Evolutionary conservation across 495 filamentous ascomycete species (phyloP).

Genomic region (Aspergillus funiculosus): DNA sequence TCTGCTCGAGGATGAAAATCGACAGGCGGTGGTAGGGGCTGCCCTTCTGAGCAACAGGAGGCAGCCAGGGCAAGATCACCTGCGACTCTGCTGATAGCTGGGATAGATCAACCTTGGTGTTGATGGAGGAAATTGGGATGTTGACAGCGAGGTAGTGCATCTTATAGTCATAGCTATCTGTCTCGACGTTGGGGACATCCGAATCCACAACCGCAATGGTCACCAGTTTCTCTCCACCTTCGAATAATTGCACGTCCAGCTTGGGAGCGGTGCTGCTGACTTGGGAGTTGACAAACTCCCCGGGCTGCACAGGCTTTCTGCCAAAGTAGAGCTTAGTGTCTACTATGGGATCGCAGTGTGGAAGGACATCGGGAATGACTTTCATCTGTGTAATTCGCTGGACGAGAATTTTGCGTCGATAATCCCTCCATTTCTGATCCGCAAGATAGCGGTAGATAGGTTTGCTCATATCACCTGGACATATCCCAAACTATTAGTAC

Average conservation of each 20-base stretch:
- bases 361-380: slow-evolving; percentile 89
- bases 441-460: slow-evolving; percentile 92
- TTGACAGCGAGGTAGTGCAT: slow-evolving; percentile 81
- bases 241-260: slow-evolving; percentile 78
- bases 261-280: slow-evolving; percentile 64
- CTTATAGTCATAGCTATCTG: slow-evolving; percentile 70
- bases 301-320: slow-evolving; percentile 59
- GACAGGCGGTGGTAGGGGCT: slow-evolving; percentile 83
- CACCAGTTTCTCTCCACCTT: slow-evolving; percentile 71
- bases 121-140: slow-evolving; percentile 52
- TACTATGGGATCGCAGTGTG: slow-evolving; percentile 68
- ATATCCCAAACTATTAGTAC: neutral
- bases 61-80: slow-evolving; percentile 72
- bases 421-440: slow-evolving; percentile 78
- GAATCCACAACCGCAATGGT: slow-evolving; percentile 81
- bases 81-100: slow-evolving; percentile 51
- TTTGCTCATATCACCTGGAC: slow-evolving; percentile 83
- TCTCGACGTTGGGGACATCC: slow-evolving; percentile 77
- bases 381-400: slow-evolving; percentile 87
- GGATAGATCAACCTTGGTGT: slow-evolving; percentile 47
- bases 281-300: slow-evolving; percentile 66
- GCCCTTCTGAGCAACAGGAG: slow-evolving; percentile 83
- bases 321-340: slow-evolving; percentile 78
- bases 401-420: slow-evolving; percentile 65
- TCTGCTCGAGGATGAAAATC: slow-evolving; percentile 79